Base-by-base conservation (phyloP, 352 stramenopile species). In the Phytophthora quininea region DNA sequence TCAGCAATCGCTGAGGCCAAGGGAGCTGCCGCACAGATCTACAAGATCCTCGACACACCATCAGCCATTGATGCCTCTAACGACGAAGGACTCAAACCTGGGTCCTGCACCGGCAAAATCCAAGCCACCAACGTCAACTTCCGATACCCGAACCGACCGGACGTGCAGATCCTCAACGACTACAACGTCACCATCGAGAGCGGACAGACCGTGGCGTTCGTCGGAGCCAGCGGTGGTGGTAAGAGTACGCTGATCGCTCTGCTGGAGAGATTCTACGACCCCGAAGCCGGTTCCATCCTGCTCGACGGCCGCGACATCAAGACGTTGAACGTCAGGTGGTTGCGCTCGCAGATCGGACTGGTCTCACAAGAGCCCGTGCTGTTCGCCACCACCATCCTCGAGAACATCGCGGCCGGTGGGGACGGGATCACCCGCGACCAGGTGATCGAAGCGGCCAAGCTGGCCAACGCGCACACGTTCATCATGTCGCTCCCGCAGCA, bases 381-480 rank as follows among this genome's bases (percentile, higher is more conserved):
- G 19, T 98, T 98, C 70, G 88, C 88, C 12, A 84, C 76, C n/a
- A 92, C 80, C 1, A 96, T 98, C 54, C 56, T 68, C 3, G 83
- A 98, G n/a, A 98, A 98, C 64, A 96, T 99, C 62, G 69, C 72
- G 5, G 89, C 83, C 33, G 91, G 85, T 35, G 81, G 68, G 15
- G 75, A 75, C 14, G 69, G 76, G 57, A 84, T 84, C 37, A 91
- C 75, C 19, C 73, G 81, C 9, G 82, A 88, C 29, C 82, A 91
- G 64, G 83, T 91, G 19, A 91, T 65, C 83, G 97, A 54, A 14
- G 77, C 77, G 0, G 71, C 73, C 10, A 79, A 86, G 52, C n/a
- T 77, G 48, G 67, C 73, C 10, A 84, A 82, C 37, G 74, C 71
- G 2, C 77, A 85, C 55, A 67, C 58, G 2, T 84, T 84, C 64